Base-by-base conservation (phyloP, 805 yeast species). In the Brettanomyces nanus region DNA sequence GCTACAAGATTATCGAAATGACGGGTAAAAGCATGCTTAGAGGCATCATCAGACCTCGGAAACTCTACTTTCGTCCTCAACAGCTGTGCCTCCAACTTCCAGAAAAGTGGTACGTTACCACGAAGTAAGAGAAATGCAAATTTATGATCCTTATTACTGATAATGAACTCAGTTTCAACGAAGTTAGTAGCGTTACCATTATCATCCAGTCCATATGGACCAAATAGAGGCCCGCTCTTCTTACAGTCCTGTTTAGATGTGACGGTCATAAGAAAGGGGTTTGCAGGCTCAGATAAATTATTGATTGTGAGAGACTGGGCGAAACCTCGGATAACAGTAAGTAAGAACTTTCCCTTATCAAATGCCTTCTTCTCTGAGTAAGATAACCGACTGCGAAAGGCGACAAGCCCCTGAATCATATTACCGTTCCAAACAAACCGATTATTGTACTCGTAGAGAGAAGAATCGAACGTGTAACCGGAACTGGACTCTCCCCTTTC, bases 131-230 rank as follows among this genome's bases (percentile, higher is more conserved):
- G 62, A 41, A 70, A 69, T 4, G 75, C 44, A 51, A 65, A 33
- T 50, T 58, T 22, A 57, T 61, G 5, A 68, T 59, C 22, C 15
- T 38, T 33, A 33, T 69, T 68, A 7, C 36, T 37, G 7, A 73
- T 49, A 6, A 73, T 60, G 13, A 73, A 50, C 51, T 75, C 80
- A 4, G 74, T 61, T 46, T 75, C 80, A 18, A 65, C 71, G 47
- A 61, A 73, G 46, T 73, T 72, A 3, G 77, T 62, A 11, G 64
- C 74, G 18, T 65, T 62, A 1, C 79, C 51, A 29, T 69, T 69
- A 43, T 75, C 80, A 48, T 75, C 80, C 47, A 73, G 63, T 25
- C 80, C 75, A 61, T 70, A 69, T 22, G 73, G 73, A 1, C 80
- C 80, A 49, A 73, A 73, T 15, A 73, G 52, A 0, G 69, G 65